Conservation (phyloP, 2,329 filamentous ascomycete genomes). For the Zymoseptoria brevis region DNA sequence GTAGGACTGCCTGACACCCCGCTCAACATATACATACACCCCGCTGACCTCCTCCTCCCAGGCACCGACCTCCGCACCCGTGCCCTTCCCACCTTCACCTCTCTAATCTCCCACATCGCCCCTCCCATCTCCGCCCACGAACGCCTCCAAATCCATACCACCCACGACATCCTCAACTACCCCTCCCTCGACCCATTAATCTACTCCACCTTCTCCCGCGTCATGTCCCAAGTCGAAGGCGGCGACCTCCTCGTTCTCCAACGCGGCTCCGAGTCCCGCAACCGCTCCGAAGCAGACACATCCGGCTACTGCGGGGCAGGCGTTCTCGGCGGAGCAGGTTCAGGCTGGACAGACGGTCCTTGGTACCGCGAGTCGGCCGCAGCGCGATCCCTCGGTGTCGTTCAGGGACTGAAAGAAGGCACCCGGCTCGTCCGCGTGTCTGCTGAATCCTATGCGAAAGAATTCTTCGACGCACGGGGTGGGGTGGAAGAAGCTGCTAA, state of each 20-base stretch:
- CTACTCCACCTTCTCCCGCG: constrained; percentile 81
- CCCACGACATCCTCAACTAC: constrained; percentile 90
- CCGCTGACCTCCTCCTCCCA: constrained; percentile 33
- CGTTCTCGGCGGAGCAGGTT: constrained; percentile 34
- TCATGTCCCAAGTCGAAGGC: constrained; percentile 98
- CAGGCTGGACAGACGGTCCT: constrained; percentile 85
- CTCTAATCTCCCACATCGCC: constrained; percentile 87
- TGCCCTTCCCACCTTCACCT: constrained; percentile 88
- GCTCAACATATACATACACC: background rate
- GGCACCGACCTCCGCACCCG: constrained; percentile 80
- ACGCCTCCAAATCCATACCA: constrained; percentile 92
- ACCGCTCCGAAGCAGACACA: constrained; percentile 50
- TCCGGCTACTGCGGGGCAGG: constrained; percentile 43
- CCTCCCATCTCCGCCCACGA: constrained; percentile 96
- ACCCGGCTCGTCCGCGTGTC: constrained; percentile 85
- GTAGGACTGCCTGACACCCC: constrained; percentile 28
- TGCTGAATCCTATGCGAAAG: constrained; percentile 77
- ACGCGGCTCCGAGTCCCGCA: constrained; percentile 76
- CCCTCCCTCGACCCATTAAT: constrained; percentile 89
- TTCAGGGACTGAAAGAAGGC: constrained; percentile 74
- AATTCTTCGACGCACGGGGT: constrained; percentile 72
- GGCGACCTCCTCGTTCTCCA: constrained; percentile 92
- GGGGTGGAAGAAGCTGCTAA: constrained; percentile 74
- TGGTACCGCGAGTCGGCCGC: constrained; percentile 72
- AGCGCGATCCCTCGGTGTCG: constrained; percentile 67